Evolutionary conservation across 306 rosid genomes (phyloP), one percentile per base, ranked within the genome.

Genomic region (Citrullus amarus): DNA sequence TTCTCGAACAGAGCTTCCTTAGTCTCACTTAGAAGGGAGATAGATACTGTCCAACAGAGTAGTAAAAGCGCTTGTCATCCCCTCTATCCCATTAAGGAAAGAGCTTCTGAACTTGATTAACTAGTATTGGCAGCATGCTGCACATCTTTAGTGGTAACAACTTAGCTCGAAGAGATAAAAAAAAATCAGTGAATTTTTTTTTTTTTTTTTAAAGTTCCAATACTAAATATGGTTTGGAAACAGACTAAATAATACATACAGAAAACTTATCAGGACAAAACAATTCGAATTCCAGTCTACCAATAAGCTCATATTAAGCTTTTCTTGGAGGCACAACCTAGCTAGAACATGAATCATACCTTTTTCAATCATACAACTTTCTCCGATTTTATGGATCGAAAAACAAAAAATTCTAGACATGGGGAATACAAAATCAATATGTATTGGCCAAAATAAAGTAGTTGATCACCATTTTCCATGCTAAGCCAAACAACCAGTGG

Each of bases 401-500:
- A 12, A 48, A 51, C 14, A 14, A 14, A 51, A 15, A 48, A 78
- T 46, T 50, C 59, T 78, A 78, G 71, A 78, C 80, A 62, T 22
- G 73, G 58, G 58, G 71, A 63, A 32, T 74, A 74, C 78, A 74
- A 78, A 77, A 62, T 60, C 80, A 46, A 65, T 57, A 76, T 56
- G 79, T 76, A 73, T 75, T 10, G 53, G 67, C 51, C 38, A 75
- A 57, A 57, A 76, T 55, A 56, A 17, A 75, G 60, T 56, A 44
- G 80, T 30, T 20, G 63, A 51, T 76, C 67, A 76, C 56, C 34
- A 62, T 50, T 87, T 85, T 86, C 81, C 88, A 83, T 68, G 79
- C 82, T 86, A 86, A 86, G 88, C 87, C 71, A 71, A 78, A 81
- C 70, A 83, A 85, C 88, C 86, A 80, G 86, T 44, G 36, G 20